Percentiles rank a stretch among this genome's conserved stretches.
These are phyloP conservation scores for Trichomonas tenax DNA, from an alignment of 208 protist species.

Conservation along the genomic window DNA sequence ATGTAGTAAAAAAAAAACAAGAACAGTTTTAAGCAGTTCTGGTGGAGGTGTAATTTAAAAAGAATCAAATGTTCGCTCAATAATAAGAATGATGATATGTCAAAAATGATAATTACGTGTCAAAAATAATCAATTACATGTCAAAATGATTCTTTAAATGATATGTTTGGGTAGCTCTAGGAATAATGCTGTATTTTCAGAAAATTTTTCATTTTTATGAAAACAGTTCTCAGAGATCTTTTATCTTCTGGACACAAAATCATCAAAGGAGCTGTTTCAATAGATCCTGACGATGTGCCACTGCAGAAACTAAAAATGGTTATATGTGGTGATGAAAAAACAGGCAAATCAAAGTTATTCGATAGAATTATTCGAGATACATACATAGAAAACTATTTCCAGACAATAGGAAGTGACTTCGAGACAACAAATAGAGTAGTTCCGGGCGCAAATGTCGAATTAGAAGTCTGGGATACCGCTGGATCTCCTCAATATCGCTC, in stretches of 20 bases:
- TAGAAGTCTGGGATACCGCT: conserved; percentile 5
- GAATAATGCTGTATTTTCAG: no score
- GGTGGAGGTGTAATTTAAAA: no score
- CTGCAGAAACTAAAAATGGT: neutral
- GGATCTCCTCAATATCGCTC: neutral
- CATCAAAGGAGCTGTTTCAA: neutral
- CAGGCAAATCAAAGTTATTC: neutral
- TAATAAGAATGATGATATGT: no score
- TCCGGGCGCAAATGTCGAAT: neutral
- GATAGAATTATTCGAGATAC: neutral
- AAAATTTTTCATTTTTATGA: neutral
- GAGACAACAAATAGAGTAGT: neutral
- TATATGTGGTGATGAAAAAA: conserved; percentile 12
- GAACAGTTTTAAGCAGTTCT: no score
- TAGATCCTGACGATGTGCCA: conserved; percentile 2
- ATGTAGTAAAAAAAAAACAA: no score
- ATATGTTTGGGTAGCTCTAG: no score
- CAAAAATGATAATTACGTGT: no score
- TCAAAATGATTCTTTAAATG: no score
- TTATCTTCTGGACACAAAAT: neutral
- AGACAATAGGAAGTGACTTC: neutral
- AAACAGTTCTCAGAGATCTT: neutral
- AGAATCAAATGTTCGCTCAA: no score
- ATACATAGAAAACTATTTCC: neutral
- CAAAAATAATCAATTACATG: no score